Conservation (phyloP, 495 filamentous ascomycete species). For the Aspergillus asperescens region DNA sequence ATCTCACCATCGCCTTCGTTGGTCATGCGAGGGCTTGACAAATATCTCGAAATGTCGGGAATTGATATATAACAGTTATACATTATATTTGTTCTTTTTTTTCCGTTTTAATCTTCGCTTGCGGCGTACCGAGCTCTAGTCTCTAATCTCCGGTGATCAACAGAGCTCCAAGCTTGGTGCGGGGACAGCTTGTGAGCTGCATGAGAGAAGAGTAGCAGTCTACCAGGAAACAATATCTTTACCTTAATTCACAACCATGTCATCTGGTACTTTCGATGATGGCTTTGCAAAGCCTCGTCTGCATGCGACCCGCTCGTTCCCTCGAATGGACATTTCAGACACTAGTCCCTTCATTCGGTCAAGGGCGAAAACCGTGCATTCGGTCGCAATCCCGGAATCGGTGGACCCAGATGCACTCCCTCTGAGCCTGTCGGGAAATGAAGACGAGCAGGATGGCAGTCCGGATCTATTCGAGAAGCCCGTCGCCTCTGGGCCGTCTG, state of each 20-base stretch:
- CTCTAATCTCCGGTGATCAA: background rate
- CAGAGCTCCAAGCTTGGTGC: constrained; percentile 4
- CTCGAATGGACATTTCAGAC: constrained; percentile 46
- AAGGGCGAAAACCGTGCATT: constrained; percentile 60
- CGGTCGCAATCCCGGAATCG: constrained; percentile 42
- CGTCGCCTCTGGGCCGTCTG: constrained; percentile 35
- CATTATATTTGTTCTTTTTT: too few species aligned
- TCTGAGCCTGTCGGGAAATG: constrained; percentile 20
- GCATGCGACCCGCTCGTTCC: constrained; percentile 48
- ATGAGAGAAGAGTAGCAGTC: background rate
- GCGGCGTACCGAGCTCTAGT: background rate
- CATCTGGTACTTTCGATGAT: constrained; percentile 27
- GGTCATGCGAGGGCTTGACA: background rate
- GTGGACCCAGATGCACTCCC: constrained; percentile 28
- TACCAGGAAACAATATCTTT: background rate
- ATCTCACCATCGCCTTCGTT: background rate
- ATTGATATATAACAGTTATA: background rate
- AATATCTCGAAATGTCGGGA: background rate
- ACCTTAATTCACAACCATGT: constrained; percentile 15
- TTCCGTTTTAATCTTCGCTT: background rate
- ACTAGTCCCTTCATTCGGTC: constrained; percentile 41
- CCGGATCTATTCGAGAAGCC: constrained; percentile 43
- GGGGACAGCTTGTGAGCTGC: constrained; percentile 4
- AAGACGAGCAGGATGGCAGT: constrained; percentile 32
- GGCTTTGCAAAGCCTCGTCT: constrained; percentile 29